Percentiles rank a stretch among this genome's conserved stretches.
Evolutionary conservation across 352 stramenopile genomes (phyloP).

Genomic region (Pythium angustatum): DNA sequence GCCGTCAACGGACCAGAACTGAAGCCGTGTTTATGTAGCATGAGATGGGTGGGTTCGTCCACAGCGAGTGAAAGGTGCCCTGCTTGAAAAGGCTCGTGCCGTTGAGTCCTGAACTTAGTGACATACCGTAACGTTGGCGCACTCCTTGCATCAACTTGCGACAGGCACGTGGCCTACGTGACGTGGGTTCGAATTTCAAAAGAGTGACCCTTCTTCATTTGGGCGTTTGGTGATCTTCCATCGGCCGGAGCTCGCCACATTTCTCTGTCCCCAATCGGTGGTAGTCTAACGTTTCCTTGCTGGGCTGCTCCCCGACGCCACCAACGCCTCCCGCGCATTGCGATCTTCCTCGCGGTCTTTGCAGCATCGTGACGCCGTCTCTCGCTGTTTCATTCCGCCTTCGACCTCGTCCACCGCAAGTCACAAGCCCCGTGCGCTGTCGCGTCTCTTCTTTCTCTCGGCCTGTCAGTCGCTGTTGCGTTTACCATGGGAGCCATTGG

Average conservation of each 20-base stretch:
- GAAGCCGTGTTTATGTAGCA: constrained; percentile 20
- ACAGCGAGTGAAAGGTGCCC: too few species aligned
- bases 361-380: background rate
- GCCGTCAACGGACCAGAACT: background rate
- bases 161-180: too few species aligned
- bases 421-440: too few species aligned
- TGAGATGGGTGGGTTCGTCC: background rate
- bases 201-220: constrained; percentile 16
- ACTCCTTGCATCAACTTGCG: background rate
- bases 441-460: background rate
- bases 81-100: background rate
- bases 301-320: background rate
- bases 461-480: background rate
- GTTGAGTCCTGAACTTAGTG: background rate
- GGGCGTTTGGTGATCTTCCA: constrained; percentile 11
- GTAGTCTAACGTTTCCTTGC: too few species aligned
- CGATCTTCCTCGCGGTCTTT: background rate
- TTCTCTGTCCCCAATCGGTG: too few species aligned
- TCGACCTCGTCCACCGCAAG: constrained; percentile 10
- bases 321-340: too few species aligned
- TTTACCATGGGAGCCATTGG: background rate
- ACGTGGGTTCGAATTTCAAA: too few species aligned
- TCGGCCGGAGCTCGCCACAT: constrained; percentile 2
- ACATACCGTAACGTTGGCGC: background rate
- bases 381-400: constrained; percentile 14